phyloP scores from a whole-genome alignment of 176 grass and related monocot species.

The Oryza glaberrima region DNA sequence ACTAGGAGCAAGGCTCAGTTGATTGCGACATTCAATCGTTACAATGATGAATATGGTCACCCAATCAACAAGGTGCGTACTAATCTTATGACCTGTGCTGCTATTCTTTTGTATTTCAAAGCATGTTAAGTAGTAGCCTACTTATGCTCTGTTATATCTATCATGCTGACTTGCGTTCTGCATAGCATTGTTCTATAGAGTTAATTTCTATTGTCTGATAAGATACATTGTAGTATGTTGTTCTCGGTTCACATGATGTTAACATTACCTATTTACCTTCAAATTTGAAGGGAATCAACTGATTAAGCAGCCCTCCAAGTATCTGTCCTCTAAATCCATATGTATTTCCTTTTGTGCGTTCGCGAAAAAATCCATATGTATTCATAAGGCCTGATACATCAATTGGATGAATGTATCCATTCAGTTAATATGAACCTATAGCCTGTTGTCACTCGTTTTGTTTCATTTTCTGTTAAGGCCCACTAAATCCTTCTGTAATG shows the following conservation, averaged over 20 bases:
- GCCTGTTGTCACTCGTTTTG: background rate
- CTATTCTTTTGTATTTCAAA: background rate
- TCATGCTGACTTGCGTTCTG: background rate
- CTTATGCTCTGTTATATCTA: background rate
- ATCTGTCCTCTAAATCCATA: background rate
- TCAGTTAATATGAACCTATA: background rate
- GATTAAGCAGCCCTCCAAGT: background rate
- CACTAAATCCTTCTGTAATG: background rate
- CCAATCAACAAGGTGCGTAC: constrained; percentile 76
- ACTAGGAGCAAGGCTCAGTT: constrained; percentile 95
- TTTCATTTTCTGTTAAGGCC: background rate
- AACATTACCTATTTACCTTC: background rate
- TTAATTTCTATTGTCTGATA: background rate
- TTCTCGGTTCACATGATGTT: background rate
- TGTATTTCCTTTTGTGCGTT: too few relatives aligned
- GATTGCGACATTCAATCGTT: constrained; percentile 77
- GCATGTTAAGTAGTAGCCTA: background rate
- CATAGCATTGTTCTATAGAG: background rate
- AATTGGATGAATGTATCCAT: background rate
- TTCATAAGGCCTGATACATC: background rate
- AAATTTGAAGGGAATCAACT: background rate
- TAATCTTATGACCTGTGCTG: constrained; percentile 13
- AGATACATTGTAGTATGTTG: background rate
- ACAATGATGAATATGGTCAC: constrained; percentile 82
- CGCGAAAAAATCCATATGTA: too few relatives aligned